Evolutionary conservation across 2,329 filamentous ascomycete species (phyloP), one percentile per base, ranked within the genome.

Genomic region (Zasmidium angulare): DNA sequence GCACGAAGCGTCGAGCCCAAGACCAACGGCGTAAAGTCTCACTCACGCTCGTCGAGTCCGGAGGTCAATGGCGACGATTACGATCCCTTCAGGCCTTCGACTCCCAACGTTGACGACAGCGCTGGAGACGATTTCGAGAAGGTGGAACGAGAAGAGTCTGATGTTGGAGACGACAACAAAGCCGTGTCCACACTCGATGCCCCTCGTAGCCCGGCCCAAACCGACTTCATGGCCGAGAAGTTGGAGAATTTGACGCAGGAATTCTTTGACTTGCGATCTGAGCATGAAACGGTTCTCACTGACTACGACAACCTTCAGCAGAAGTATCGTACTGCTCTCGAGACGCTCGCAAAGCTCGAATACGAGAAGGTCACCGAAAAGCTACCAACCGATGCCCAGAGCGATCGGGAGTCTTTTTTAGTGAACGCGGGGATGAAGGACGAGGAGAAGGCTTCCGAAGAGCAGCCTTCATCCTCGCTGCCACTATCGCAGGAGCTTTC

Each of bases 401-500:
- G 76, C 21, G 29, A 19, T 46, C 89, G 90, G 12, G 83, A 86
- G 57, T 93, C 92, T 82, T 95, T 95, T 87, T 88, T 95, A 85
- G 91, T 87, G 63, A 88, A 92, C 72, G 81, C 82, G 69, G 87
- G 86, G 78, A 85, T 86, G 71, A 88, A 84, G 77, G 88, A 86
- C 72, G 79, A 85, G 74, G 92, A 88, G 69, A 57, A 60, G 57
- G 59, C 59, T 61, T 61, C 56, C 23, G 61, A 79, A 82, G 79
- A 80, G 76, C 86, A 86, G 77, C 82, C 81, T 72, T 90, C 89
- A 76, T 93, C 90, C 71, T 93, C 91, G 79, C 91, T 89, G 75
- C 96, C 92, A 71, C 88, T 97, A 68, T 97, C 91, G 66, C 95
- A 91, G 78, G 95, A 98, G 79, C 84, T 96, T 74, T 96, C 91